Base-by-base conservation (phyloP, 768 basidiomycete species). In the Cystobasidium tubakii region DNA sequence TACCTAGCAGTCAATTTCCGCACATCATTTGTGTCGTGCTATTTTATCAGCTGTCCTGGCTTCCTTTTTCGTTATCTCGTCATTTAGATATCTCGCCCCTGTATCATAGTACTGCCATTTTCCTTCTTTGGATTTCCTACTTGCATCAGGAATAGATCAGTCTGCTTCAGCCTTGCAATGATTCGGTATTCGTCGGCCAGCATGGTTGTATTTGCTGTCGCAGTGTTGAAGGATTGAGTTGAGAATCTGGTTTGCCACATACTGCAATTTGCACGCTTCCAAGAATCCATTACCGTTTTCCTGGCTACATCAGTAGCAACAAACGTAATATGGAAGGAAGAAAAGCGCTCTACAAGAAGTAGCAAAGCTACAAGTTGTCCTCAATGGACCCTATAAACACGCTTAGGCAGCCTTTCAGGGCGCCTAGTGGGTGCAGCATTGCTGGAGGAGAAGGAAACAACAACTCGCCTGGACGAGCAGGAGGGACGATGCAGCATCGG, bases 301-400 rank as follows among this genome's bases (percentile, higher is more conserved):
- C n/a, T n/a, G n/a, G n/a, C n/a, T n/a, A n/a, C n/a, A n/a, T n/a
- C n/a, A n/a, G n/a, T n/a, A n/a, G n/a, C 12, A n/a, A 50, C 46
- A 50, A 9, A 50, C 46, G 4, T 3, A 50, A 4, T 21, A 50
- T 50, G 46, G n/a, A 50, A 50, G 46, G 15, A 15, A 17, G 46
- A 15, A 12, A 6, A 19, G 6, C 27, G 23, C 2, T 60, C 17
- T 15, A 21, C 13, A 29, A 31, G 29, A 60, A 12, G 33, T 60
- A 27, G 27, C 27, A 60, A 21, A 29, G n/a, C n/a, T n/a, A n/a
- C n/a, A n/a, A n/a, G n/a, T n/a, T n/a, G n/a, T n/a, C n/a, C n/a
- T n/a, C n/a, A n/a, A 60, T 60, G 57, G 46, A 67, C 50, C 66
- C 66, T 3, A 43, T 67, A 36, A 33, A 53, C 15, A 67, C 66